Evolutionary conservation across 2,329 filamentous ascomycete genomes (phyloP).

Genomic region (Fusarium incarnatum): DNA sequence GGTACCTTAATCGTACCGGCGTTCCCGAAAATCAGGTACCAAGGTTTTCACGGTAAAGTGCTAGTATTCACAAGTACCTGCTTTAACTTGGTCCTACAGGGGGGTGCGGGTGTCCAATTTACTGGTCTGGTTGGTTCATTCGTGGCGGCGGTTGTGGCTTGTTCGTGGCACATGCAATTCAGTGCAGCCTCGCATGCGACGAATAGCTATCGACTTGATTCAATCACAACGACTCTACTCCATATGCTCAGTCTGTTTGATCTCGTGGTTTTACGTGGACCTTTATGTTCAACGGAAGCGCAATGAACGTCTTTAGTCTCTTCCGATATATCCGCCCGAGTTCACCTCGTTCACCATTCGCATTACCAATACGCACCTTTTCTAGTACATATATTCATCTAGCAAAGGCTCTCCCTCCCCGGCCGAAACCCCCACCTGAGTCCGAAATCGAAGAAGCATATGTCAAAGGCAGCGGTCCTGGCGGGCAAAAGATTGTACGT

Average conservation of each 20-base stretch:
- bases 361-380: slow-evolving; percentile 45
- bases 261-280: background rate
- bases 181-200: slow-evolving; percentile 15
- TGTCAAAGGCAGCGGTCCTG: slow-evolving; percentile 90
- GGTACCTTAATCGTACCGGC: slow-evolving; percentile 37
- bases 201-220: slow-evolving; percentile 15
- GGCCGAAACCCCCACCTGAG: slow-evolving; percentile 78
- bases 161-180: slow-evolving; percentile 24
- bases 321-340: slow-evolving; percentile 17
- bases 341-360: background rate
- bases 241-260: background rate
- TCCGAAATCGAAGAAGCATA: slow-evolving; percentile 85
- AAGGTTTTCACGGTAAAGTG: background rate
- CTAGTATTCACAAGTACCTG: slow-evolving; percentile 1
- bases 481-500: slow-evolving; percentile 90
- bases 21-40: slow-evolving; percentile 39
- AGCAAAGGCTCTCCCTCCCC: slow-evolving; percentile 75
- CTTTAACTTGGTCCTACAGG: slow-evolving; percentile 5
- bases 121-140: background rate
- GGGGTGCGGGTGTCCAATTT: slow-evolving; percentile 19
- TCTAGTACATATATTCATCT: slow-evolving; percentile 47
- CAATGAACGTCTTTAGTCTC: slow-evolving; percentile 21
- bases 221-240: background rate
- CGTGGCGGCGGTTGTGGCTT: slow-evolving; percentile 29
- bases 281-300: background rate